Evolutionary conservation across 495 filamentous ascomycete species (phyloP).

Genomic region (Aspergillus sclerotioniger): DNA sequence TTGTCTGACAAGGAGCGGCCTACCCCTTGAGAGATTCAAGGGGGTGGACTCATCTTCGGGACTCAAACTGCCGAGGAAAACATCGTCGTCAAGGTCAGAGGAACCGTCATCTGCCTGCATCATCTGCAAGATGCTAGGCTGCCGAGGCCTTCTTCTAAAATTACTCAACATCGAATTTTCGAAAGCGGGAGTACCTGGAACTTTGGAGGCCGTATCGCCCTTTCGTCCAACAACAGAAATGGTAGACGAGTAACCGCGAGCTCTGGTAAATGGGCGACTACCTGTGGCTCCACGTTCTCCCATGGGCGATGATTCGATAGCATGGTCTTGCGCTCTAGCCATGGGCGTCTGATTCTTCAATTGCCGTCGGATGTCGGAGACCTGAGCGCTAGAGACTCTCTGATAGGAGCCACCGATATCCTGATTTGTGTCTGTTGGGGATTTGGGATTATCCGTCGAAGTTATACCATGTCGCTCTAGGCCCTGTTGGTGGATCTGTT

Average conservation of each 20-base stretch:
- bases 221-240: slow-evolving; percentile 43
- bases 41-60: slow-evolving; percentile 69
- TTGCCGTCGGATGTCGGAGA: slow-evolving; percentile 23
- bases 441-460: slow-evolving; percentile 8
- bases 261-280: slow-evolving; percentile 43
- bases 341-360: slow-evolving; percentile 38
- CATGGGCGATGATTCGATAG: slow-evolving; percentile 41
- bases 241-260: slow-evolving; percentile 49
- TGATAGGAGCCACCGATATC: slow-evolving; percentile 10
- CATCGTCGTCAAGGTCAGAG: slow-evolving; percentile 47
- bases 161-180: slow-evolving; percentile 57
- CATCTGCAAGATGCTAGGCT: slow-evolving; percentile 67
- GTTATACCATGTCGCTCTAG: background rate
- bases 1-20: slow-evolving; percentile 26
- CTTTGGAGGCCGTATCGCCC: slow-evolving; percentile 38
- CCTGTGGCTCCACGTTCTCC: slow-evolving; percentile 35
- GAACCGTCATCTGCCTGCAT: slow-evolving; percentile 53
- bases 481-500: slow-evolving; percentile 6
- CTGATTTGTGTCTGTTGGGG: slow-evolving; percentile 2
- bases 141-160: slow-evolving; percentile 63
- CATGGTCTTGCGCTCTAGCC: slow-evolving; percentile 33
- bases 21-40: slow-evolving; percentile 43
- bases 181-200: slow-evolving; percentile 51
- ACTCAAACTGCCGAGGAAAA: slow-evolving; percentile 57
- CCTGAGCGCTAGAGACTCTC: slow-evolving; percentile 8